These are phyloP conservation scores for Fusarium protoensiforme DNA, from an alignment of 2,329 filamentous ascomycete genomes.

Conservation along the genomic window DNA sequence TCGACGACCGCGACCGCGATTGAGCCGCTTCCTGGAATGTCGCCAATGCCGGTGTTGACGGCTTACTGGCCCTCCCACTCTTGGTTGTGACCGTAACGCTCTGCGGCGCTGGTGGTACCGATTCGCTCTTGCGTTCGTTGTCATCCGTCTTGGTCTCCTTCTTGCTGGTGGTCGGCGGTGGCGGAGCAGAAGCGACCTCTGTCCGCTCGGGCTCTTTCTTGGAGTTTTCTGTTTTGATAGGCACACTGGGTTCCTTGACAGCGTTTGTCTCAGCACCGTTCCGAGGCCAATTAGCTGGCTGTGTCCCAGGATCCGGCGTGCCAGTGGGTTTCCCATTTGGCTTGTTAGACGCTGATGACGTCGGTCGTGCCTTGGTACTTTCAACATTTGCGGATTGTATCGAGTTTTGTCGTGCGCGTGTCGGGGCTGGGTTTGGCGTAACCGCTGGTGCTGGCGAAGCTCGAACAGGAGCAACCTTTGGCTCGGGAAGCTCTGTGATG, in stretches of 20 bases:
- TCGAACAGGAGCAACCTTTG: conserved; percentile 57
- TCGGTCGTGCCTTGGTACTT: conserved; percentile 63
- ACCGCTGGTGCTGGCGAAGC: conserved; percentile 70
- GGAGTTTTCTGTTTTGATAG: conserved; percentile 46
- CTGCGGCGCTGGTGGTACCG: conserved; percentile 56
- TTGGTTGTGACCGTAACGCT: conserved; percentile 68
- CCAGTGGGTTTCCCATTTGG: conserved; percentile 61
- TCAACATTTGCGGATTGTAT: conserved; percentile 67
- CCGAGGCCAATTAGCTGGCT: conserved; percentile 43
- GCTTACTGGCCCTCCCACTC: conserved; percentile 74
- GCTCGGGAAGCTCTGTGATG: conserved; percentile 74
- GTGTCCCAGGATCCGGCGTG: conserved; percentile 51
- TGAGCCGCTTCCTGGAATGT: conserved; percentile 68
- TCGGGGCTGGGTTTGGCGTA: conserved; percentile 71
- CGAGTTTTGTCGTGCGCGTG: conserved; percentile 81
- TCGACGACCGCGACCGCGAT: conserved; percentile 65
- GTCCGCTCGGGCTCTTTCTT: conserved; percentile 49
- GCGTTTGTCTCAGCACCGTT: conserved; percentile 59
- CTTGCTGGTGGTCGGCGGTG: conserved; percentile 48
- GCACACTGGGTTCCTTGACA: conserved; percentile 58
- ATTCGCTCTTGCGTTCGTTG: conserved; percentile 53
- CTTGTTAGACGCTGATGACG: conserved; percentile 71
- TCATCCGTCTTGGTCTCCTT: conserved; percentile 58
- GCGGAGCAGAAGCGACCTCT: conserved; percentile 41
- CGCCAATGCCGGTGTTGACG: conserved; percentile 70